These are phyloP conservation scores for Canna indica DNA, from an alignment of 176 grass and related monocot genomes.

Conservation along the genomic window DNA sequence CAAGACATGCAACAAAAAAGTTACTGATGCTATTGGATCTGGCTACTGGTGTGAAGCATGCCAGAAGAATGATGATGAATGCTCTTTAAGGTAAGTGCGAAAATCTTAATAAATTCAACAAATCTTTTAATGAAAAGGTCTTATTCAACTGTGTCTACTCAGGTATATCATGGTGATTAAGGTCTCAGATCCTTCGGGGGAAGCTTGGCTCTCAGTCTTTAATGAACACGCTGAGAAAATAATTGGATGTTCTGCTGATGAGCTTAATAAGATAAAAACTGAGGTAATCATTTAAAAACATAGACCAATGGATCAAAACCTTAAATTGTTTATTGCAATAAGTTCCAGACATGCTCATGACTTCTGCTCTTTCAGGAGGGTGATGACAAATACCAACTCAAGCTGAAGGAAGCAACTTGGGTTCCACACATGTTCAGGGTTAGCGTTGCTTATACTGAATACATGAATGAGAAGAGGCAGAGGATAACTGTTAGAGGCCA, in stretches of 20 bases:
- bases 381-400: constrained; percentile 62
- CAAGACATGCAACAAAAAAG: constrained; percentile 93
- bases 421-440: constrained; percentile 69
- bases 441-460: constrained; percentile 51
- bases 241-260: constrained; percentile 74
- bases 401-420: constrained; percentile 84
- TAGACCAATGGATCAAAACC: no score
- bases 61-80: constrained; percentile 62
- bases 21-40: constrained; percentile 55
- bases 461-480: constrained; percentile 78
- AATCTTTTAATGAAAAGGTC: no score
- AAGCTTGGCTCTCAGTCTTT: constrained; percentile 85
- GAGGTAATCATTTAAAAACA: constrained; percentile 32
- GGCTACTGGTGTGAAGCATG: constrained; percentile 91
- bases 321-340: background rate
- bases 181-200: constrained; percentile 75
- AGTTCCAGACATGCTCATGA: background rate
- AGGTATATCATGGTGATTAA: constrained; percentile 92
- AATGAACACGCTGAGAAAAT: constrained; percentile 93
- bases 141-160: background rate
- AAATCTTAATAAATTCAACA: no score
- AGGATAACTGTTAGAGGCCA: constrained; percentile 66
- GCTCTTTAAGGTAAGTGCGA: constrained; percentile 52
- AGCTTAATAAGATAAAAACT: constrained; percentile 71
- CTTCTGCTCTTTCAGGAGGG: constrained; percentile 45